Conservation (phyloP, 176 grass and related monocot genomes). For the Lolium multiflorum region DNA sequence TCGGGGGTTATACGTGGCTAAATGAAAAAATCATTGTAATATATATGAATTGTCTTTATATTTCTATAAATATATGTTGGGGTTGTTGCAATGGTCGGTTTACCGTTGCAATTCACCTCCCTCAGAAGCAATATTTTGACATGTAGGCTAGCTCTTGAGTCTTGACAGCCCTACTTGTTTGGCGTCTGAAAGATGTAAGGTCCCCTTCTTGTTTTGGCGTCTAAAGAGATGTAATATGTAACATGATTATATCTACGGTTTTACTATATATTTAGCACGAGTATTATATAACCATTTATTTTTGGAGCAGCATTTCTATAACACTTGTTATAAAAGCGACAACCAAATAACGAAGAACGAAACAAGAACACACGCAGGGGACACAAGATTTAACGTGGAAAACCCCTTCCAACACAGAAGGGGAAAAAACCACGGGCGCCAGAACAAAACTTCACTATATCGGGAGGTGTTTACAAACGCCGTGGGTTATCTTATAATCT, state of each 20-base stretch:
- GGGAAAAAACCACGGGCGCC: too few relatives aligned
- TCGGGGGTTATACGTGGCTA: neutral
- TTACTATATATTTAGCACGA: neutral
- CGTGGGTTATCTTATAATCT: too few relatives aligned
- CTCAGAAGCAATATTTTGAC: neutral
- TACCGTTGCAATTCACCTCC: neutral
- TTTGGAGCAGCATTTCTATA: neutral
- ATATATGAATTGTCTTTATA: constrained; percentile 11
- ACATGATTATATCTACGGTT: neutral
- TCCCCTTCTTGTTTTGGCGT: neutral
- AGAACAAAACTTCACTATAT: too few relatives aligned
- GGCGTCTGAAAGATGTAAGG: too few relatives aligned
- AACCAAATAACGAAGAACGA: too few relatives aligned
- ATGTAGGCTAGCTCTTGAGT: neutral
- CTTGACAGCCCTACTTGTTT: neutral
- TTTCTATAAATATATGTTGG: neutral
- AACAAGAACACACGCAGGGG: too few relatives aligned
- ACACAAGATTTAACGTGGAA: too few relatives aligned
- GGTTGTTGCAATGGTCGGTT: neutral
- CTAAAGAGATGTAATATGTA: neutral
- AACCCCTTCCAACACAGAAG: too few relatives aligned
- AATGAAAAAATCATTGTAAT: constrained; percentile 21
- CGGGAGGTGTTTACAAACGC: too few relatives aligned
- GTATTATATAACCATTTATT: neutral
- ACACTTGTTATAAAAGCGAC: too few relatives aligned